A percentile compares a stretch with the other conserved stretches of the same genome.
Evolutionary conservation across 176 grass and related monocot genomes (phyloP).

Genomic region (Sorghum bicolor): Sorghum_bicolor_NCBIv3 NC_012873.2:68623501-68624000

Average conservation of each 20-base stretch:
- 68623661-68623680: no score
- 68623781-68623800: not conserved
- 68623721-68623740: conserved; percentile 80
- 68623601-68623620: no score
- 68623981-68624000: not conserved
- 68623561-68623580: no score
- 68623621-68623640: no score
- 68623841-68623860: conserved; percentile 14
- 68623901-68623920: conserved; percentile 76
- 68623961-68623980: conserved; percentile 9
- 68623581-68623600: no score
- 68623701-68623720: no score
- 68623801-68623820: not conserved
- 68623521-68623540: no score
- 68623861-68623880: not conserved
- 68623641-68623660: no score
- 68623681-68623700: no score
- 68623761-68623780: conserved; percentile 21
- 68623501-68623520: no score
- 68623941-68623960: conserved; percentile 61
- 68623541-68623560: no score
- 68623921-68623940: conserved; percentile 77
- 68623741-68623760: conserved; percentile 83
- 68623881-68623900: conserved; percentile 84
- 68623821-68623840: not conserved